phyloP scores from a whole-genome alignment of 31 red algal species.

The Asparagopsis taxiformis region DNA sequence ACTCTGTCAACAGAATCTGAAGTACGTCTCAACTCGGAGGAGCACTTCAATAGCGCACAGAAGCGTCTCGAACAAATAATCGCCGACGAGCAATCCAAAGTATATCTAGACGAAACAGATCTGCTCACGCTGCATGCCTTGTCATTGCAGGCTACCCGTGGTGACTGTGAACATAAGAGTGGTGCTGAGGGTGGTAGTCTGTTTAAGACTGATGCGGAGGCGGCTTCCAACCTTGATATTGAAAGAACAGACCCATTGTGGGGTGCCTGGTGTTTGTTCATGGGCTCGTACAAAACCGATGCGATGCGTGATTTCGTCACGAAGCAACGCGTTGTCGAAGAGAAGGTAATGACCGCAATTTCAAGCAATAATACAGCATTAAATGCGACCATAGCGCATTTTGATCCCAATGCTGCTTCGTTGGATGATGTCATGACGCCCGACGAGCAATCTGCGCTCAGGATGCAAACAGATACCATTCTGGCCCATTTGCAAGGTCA shows the following conservation, averaged over 20 bases:
- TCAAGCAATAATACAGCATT: background rate
- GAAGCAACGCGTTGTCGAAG: conserved; percentile 59
- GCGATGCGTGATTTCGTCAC: conserved; percentile 77
- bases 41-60: conserved; percentile 47
- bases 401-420: conserved; percentile 44
- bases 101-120: conserved; percentile 54
- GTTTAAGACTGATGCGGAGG: conserved; percentile 81
- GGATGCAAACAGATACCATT: conserved; percentile 41
- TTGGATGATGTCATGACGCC: conserved; percentile 55
- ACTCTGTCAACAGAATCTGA: conserved; percentile 20
- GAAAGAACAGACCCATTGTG: conserved; percentile 57
- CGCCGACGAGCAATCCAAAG: conserved; percentile 17
- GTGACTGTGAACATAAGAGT: conserved; percentile 61
- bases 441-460: conserved; percentile 32
- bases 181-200: conserved; percentile 40
- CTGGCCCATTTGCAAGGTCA: conserved; percentile 41
- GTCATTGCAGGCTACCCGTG: conserved; percentile 65
- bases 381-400: background rate
- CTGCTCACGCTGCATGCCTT: conserved; percentile 61
- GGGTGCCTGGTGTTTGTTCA: conserved; percentile 77
- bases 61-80: conserved; percentile 26
- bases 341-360: conserved; percentile 16
- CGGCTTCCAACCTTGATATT: conserved; percentile 63
- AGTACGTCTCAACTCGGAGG: conserved; percentile 51
- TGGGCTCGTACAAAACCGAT: conserved; percentile 74